A percentile compares a stretch with the other conserved stretches of the same genome.
Evolutionary conservation across 78 protist species (phyloP).

Genomic region (Dictyostelium brefeldianum): DNA sequence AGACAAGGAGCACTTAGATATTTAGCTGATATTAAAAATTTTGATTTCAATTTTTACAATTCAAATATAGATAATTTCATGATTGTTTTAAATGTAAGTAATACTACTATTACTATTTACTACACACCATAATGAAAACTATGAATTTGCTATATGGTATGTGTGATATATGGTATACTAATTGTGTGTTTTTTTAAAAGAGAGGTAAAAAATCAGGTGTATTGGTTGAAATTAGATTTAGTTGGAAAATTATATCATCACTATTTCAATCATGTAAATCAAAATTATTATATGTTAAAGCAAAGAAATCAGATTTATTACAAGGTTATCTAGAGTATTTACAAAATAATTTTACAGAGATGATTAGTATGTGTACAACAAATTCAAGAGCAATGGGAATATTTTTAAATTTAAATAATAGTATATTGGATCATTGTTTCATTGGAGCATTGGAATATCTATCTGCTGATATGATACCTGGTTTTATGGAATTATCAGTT

Average conservation of each 20-base stretch:
- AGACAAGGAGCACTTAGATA: background rate
- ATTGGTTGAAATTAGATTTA: background rate
- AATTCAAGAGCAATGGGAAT: background rate
- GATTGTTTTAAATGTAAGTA: background rate
- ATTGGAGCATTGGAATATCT: background rate
- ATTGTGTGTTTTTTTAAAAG: background rate
- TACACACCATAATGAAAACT: no score
- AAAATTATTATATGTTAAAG: background rate
- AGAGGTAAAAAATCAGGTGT: background rate
- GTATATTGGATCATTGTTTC: background rate
- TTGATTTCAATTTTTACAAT: background rate
- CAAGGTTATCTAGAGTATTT: background rate
- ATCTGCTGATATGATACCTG: background rate
- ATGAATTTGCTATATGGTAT: no score
- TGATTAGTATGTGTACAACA: background rate
- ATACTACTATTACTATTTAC: no score
- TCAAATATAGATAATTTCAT: background rate
- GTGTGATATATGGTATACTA: background rate
- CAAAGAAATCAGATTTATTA: background rate
- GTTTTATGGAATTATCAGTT: background rate
- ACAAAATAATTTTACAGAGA: background rate
- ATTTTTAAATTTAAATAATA: background rate
- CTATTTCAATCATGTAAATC: background rate
- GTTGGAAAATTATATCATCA: background rate
- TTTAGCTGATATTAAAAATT: background rate